A percentile compares a stretch with the other conserved stretches of the same genome.
These are phyloP conservation scores for Galeopsis tetrahit DNA, from an alignment of 257 asterid species.

Conservation along the genomic window DNA sequence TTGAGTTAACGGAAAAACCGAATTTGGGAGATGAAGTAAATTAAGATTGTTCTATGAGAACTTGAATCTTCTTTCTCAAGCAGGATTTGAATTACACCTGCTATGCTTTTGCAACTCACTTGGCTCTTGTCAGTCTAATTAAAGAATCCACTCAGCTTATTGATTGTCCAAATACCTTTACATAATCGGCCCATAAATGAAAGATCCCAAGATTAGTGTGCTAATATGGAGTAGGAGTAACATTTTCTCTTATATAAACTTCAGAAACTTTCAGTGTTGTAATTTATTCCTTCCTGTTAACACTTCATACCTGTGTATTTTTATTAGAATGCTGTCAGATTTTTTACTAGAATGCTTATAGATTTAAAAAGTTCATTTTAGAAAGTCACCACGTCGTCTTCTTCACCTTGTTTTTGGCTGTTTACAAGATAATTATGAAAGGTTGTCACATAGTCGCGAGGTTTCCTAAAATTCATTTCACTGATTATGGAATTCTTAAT, in stretches of 20 bases:
- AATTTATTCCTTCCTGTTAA: not conserved
- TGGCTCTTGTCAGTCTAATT: not conserved
- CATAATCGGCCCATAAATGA: not conserved
- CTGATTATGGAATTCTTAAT: not conserved
- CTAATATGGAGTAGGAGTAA: not conserved
- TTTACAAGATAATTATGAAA: not conserved
- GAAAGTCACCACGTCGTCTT: not conserved
- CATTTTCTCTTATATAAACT: constrained; percentile 4
- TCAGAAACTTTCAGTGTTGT: constrained; percentile 10
- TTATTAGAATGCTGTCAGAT: not conserved
- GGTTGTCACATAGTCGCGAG: not conserved
- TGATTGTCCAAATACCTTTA: not conserved
- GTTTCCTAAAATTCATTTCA: constrained; percentile 1
- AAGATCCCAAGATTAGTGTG: not conserved
- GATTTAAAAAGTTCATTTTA: not conserved
- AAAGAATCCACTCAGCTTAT: not conserved
- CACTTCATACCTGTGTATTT: not conserved
- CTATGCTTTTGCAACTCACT: not conserved
- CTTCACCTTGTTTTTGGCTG: not conserved
- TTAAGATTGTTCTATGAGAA: not conserved
- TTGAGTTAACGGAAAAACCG: not conserved
- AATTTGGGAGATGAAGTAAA: constrained; percentile 7
- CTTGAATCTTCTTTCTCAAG: not conserved
- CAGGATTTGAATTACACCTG: not conserved
- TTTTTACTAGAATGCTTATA: not conserved